These are phyloP conservation scores for Penicillium pancosmium DNA, from an alignment of 495 filamentous ascomycete species.

Conservation along the genomic window DNA sequence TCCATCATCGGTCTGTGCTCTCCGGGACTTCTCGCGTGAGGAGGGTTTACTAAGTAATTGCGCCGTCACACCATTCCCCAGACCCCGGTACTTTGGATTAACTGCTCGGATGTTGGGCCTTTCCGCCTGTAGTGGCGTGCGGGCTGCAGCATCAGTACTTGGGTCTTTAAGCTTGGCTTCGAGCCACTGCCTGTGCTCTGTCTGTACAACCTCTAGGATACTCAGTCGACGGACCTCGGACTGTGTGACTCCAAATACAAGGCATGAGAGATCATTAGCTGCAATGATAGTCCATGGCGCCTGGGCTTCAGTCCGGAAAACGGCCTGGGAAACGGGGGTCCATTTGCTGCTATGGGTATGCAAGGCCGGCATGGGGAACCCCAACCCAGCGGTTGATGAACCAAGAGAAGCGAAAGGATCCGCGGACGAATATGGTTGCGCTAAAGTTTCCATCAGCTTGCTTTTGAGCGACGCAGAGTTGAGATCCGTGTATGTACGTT, in stretches of 20 bases:
- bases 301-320: slow-evolving; percentile 88
- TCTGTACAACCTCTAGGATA: slow-evolving; percentile 90
- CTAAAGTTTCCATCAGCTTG: slow-evolving; percentile 86
- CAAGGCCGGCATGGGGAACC: slow-evolving; percentile 53
- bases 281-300: slow-evolving; percentile 94
- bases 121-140: slow-evolving; percentile 37
- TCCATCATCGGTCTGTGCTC: slow-evolving; percentile 75
- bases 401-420: slow-evolving; percentile 51
- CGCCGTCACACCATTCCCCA: slow-evolving; percentile 82
- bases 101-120: slow-evolving; percentile 41
- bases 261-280: slow-evolving; percentile 95
- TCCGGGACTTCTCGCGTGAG: slow-evolving; percentile 63
- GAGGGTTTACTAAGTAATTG: slow-evolving; percentile 85
- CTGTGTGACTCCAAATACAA: slow-evolving; percentile 93
- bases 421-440: slow-evolving; percentile 71
- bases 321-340: slow-evolving; percentile 90
- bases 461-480: slow-evolving; percentile 70
- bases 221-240: slow-evolving; percentile 93
- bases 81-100: slow-evolving; percentile 56
- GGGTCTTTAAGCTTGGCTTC: slow-evolving; percentile 75
- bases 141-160: slow-evolving; percentile 50
- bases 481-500: slow-evolving; percentile 86
- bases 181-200: slow-evolving; percentile 88
- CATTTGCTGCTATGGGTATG: slow-evolving; percentile 88
- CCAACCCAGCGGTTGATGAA: slow-evolving; percentile 38